Evolutionary conservation across 2,329 filamentous ascomycete species (phyloP).

Genomic region (Fusarium robinianum): DNA sequence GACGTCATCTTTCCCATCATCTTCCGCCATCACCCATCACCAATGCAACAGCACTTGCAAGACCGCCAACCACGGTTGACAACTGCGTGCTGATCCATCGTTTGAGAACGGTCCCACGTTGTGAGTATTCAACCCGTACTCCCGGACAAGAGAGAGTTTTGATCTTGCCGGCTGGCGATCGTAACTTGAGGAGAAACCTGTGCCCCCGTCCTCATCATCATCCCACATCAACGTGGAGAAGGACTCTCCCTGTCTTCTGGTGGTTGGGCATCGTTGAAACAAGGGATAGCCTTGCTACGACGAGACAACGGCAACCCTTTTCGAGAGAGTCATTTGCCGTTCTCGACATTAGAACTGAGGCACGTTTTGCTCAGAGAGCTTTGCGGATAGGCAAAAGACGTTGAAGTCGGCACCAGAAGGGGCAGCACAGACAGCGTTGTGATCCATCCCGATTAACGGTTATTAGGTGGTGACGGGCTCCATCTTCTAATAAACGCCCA

Average conservation of each 20-base stretch:
- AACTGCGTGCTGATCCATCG: conserved; percentile 24
- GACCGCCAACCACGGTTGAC: conserved; percentile 6
- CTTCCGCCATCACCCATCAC: conserved; percentile 2
- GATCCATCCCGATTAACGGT: conserved; percentile 21
- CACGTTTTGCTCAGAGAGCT: conserved; percentile 8
- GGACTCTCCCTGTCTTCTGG: conserved; percentile 21
- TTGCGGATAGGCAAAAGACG: too few relatives aligned
- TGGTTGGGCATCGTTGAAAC: conserved; percentile 36
- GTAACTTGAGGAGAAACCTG: conserved; percentile 31
- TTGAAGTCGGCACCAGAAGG: conserved; percentile 7
- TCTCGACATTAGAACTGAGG: conserved; percentile 20
- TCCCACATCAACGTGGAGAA: conserved; percentile 20
- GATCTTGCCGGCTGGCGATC: conserved; percentile 30
- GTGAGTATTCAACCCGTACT: conserved; percentile 19
- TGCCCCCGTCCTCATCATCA: conserved; percentile 24
- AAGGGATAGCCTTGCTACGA: conserved; percentile 37
- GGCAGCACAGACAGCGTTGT: conserved; percentile 25
- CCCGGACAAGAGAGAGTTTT: conserved; percentile 14
- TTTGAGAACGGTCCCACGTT: conserved; percentile 22
- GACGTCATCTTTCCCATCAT: conserved; percentile 24
- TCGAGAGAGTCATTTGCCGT: conserved; percentile 22
- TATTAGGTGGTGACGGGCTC: conserved; percentile 20
- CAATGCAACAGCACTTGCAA: conserved; percentile 12
- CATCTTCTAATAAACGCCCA: conserved; percentile 35
- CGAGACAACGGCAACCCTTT: conserved; percentile 24